A percentile compares a stretch with the other conserved stretches of the same genome.
phyloP scores from a whole-genome alignment of 2,329 filamentous ascomycete genomes.

The Trichoderma breve region DNA sequence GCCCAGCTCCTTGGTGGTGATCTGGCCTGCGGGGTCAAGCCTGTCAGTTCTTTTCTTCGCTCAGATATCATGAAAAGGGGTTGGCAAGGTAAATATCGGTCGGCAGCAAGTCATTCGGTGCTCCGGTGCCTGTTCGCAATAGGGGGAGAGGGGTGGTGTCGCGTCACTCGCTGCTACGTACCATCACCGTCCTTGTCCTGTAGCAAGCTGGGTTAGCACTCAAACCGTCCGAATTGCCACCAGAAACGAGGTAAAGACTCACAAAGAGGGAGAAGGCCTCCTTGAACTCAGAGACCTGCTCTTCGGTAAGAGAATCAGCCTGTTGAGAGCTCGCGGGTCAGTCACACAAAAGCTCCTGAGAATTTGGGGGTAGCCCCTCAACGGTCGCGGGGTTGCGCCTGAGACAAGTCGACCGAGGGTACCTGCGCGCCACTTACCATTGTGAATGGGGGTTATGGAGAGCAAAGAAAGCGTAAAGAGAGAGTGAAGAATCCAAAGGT shows the following conservation, averaged over 20 bases:
- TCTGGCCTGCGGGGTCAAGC: constrained; percentile 62
- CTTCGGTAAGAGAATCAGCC: constrained; percentile 98
- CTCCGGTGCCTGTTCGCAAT: not conserved
- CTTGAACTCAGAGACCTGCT: constrained; percentile 99
- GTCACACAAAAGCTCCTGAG: constrained; percentile 22
- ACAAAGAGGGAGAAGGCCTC: constrained; percentile 99
- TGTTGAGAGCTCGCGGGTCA: constrained; percentile 41
- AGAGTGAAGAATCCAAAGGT: not conserved
- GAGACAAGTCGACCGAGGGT: constrained; percentile 1
- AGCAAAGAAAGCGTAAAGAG: constrained; percentile 1
- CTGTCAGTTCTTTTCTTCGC: not conserved
- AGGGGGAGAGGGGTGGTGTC: not conserved
- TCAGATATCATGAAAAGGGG: not conserved
- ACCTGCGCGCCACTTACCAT: constrained; percentile 30
- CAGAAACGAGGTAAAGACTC: constrained; percentile 44
- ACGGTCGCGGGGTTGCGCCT: constrained; percentile 22
- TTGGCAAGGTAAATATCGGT: not conserved
- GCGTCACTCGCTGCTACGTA: constrained; percentile 49
- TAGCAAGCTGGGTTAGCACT: constrained; percentile 30
- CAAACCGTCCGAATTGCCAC: not conserved
- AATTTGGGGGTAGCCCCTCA: constrained; percentile 29
- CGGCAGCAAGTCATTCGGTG: not conserved
- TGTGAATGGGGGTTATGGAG: constrained; percentile 26
- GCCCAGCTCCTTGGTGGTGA: constrained; percentile 86
- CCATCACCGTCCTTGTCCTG: constrained; percentile 91